A percentile compares a stretch with the other conserved stretches of the same genome.
phyloP scores from a whole-genome alignment of 768 basidiomycete species.

The Leucosporidium creatinivorum region DNA sequence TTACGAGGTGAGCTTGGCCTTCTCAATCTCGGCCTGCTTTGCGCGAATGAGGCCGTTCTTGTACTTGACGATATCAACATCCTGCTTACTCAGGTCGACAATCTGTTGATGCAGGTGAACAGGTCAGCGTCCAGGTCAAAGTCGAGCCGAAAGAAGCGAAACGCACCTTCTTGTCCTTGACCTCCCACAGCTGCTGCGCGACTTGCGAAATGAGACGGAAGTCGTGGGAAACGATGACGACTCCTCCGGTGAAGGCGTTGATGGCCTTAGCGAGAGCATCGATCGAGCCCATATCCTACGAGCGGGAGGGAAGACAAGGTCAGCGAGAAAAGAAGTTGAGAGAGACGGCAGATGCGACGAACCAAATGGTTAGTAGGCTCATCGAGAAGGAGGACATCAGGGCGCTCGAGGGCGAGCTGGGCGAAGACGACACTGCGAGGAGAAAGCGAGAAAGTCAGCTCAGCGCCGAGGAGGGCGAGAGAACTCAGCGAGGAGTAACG shows the following conservation, averaged over 20 bases:
- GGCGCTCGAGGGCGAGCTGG: constrained; percentile 93
- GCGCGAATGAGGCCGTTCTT: constrained; percentile 54
- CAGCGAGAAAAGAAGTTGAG: neutral
- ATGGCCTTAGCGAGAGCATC: constrained; percentile 91
- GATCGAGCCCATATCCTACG: constrained; percentile 81
- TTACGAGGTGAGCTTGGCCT: constrained; percentile 15
- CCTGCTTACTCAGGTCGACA: constrained; percentile 73
- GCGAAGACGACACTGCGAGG: constrained; percentile 69
- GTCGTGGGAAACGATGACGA: constrained; percentile 98
- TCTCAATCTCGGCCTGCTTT: constrained; percentile 18
- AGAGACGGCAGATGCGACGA: neutral
- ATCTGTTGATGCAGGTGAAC: no score
- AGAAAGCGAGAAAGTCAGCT: constrained; percentile 38
- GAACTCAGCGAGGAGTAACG: constrained; percentile 29
- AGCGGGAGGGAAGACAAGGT: neutral
- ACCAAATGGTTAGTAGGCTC: constrained; percentile 90
- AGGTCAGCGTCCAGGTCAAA: no score
- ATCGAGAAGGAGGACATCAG: constrained; percentile 55
- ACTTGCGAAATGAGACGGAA: constrained; percentile 98
- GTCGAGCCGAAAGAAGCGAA: no score
- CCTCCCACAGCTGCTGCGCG: constrained; percentile 98
- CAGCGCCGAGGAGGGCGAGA: neutral
- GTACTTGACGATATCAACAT: constrained; percentile 87
- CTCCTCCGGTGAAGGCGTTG: constrained; percentile 94
- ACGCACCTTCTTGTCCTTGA: constrained; percentile 77